phyloP scores from a whole-genome alignment of 306 rosid genomes.

The Trifolium repens region DNA sequence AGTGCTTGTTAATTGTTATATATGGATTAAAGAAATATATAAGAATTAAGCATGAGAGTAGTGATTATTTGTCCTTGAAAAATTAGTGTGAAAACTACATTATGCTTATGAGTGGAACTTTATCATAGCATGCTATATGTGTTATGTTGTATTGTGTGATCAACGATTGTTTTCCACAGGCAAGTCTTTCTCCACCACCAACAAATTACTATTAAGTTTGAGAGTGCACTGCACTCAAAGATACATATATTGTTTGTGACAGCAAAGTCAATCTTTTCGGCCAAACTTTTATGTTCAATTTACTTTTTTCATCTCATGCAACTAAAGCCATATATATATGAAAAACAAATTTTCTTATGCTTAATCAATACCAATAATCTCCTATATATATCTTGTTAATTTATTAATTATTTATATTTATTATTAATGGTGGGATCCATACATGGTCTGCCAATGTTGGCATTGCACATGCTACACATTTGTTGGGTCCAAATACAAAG shows the following conservation, averaged over 20 bases:
- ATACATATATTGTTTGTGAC: slow-evolving; percentile 45
- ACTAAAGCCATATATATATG: slow-evolving; percentile 25
- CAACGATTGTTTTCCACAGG: slow-evolving; percentile 34
- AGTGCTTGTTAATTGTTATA: neutral
- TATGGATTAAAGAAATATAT: neutral
- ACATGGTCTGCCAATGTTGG: slow-evolving; percentile 63
- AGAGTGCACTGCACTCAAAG: slow-evolving; percentile 98
- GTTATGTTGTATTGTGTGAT: slow-evolving; percentile 25
- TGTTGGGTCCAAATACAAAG: slow-evolving; percentile 54
- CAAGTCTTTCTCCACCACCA: slow-evolving; percentile 58
- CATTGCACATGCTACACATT: slow-evolving; percentile 59
- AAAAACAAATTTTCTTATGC: slow-evolving; percentile 37
- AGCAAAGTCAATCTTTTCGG: slow-evolving; percentile 98
- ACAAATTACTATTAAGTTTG: slow-evolving; percentile 40
- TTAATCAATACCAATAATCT: slow-evolving; percentile 37
- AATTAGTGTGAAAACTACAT: slow-evolving; percentile 34
- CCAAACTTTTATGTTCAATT: slow-evolving; percentile 64
- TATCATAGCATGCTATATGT: slow-evolving; percentile 19
- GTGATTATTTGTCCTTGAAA: slow-evolving; percentile 36
- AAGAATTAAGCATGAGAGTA: slow-evolving; percentile 4
- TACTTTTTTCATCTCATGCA: slow-evolving; percentile 62
- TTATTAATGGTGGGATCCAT: slow-evolving; percentile 53
- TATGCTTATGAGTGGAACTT: slow-evolving; percentile 45
- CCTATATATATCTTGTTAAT: neutral
- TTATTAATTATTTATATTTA: slow-evolving; percentile 3